Conservation (phyloP, 1,139 yeast species). For the Scheffersomyces insectosa region DNA sequence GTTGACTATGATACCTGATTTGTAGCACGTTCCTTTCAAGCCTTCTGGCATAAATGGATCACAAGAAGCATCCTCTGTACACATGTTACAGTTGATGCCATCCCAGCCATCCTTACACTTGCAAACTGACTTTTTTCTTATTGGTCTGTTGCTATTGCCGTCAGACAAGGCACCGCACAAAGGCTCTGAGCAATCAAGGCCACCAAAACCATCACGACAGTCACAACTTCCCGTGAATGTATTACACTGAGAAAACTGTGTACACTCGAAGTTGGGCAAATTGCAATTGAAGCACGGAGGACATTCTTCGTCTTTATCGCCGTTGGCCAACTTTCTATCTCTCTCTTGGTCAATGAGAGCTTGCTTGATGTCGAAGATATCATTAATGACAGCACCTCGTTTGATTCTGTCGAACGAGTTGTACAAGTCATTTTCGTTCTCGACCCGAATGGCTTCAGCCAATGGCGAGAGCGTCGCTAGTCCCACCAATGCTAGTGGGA, state of each 20-base stretch:
- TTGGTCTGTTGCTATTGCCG: constrained; percentile 63
- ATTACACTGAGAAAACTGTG: constrained; percentile 86
- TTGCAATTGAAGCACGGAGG: constrained; percentile 95
- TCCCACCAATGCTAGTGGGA: no score
- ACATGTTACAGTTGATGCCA: constrained; percentile 90
- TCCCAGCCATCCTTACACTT: constrained; percentile 84
- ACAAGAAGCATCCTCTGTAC: constrained; percentile 72
- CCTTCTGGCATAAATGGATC: constrained; percentile 88
- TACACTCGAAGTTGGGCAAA: constrained; percentile 85
- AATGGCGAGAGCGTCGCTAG: no score
- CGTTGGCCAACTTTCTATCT: constrained; percentile 5
- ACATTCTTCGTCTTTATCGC: constrained; percentile 46
- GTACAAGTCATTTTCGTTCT: not conserved
- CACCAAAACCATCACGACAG: constrained; percentile 91
- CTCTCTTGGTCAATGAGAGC: constrained; percentile 5
- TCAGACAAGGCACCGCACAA: constrained; percentile 80
- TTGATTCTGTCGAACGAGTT: constrained; percentile 26
- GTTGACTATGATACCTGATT: constrained; percentile 82
- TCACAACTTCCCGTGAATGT: constrained; percentile 88
- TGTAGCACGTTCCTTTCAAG: constrained; percentile 83
- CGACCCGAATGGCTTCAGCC: not conserved
- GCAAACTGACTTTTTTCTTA: constrained; percentile 57
- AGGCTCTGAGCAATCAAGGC: constrained; percentile 87
- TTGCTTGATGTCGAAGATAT: constrained; percentile 25
- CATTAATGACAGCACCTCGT: constrained; percentile 25